phyloP scores from a whole-genome alignment of 306 rosid species.

The Herpetospermum pedunculosum region DNA sequence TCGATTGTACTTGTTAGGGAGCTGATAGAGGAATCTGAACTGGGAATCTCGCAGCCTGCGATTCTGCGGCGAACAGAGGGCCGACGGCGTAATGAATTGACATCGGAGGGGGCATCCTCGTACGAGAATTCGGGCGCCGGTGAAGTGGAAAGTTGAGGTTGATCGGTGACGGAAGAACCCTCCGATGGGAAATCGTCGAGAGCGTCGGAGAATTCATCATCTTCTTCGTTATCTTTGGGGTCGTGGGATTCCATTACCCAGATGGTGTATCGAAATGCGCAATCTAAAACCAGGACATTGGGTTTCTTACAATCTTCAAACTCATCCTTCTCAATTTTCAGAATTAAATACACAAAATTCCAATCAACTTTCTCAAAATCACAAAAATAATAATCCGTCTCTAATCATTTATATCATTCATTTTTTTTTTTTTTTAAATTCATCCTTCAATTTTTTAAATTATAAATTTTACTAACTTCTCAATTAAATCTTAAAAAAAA shows the following conservation, averaged over 20 bases:
- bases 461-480: too few relatives aligned
- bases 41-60: conserved; percentile 12
- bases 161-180: conserved; percentile 19
- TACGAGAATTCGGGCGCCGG: neutral
- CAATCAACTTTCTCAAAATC: neutral
- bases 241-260: conserved; percentile 30
- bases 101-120: conserved; percentile 15
- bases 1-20: conserved; percentile 12
- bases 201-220: conserved; percentile 33
- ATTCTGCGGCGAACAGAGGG: neutral
- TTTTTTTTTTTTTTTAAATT: too few relatives aligned
- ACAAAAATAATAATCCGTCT: too few relatives aligned
- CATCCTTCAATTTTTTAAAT: too few relatives aligned
- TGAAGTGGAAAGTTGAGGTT: conserved; percentile 24
- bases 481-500: too few relatives aligned
- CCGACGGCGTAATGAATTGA: conserved; percentile 34
- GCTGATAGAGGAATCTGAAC: conserved; percentile 10
- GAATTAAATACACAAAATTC: neutral
- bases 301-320: neutral
- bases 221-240: conserved; percentile 22
- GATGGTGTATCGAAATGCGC: neutral
- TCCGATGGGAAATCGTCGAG: conserved; percentile 20
- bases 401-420: too few relatives aligned
- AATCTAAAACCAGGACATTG: neutral
- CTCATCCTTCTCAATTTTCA: neutral